Conservation (phyloP, 768 basidiomycete genomes). For the Boletus pseudo-olivaceus region DNA sequence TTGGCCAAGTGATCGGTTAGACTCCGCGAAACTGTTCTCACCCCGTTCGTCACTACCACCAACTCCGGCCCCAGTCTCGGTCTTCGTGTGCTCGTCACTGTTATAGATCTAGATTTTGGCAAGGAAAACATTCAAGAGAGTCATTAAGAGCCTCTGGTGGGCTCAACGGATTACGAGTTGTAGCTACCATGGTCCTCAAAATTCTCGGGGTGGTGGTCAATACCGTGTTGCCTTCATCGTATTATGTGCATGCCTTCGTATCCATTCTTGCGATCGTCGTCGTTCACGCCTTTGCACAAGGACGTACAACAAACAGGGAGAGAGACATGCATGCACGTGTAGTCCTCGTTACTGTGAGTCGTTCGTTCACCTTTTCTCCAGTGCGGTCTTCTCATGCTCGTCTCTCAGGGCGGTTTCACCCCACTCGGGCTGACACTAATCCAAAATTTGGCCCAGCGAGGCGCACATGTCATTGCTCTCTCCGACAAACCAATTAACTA, state of each 20-base stretch:
- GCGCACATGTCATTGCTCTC: conserved; percentile 78
- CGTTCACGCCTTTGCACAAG: conserved; percentile 61
- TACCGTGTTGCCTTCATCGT: conserved; percentile 51
- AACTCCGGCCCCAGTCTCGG: neutral
- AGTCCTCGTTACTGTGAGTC: conserved; percentile 65
- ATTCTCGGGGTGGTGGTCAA: conserved; percentile 39
- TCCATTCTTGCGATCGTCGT: conserved; percentile 43
- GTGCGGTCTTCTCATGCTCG: neutral
- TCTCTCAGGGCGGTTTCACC: conserved; percentile 65
- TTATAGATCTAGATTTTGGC: neutral
- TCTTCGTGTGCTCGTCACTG: neutral
- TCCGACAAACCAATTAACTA: conserved; percentile 52
- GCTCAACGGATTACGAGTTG: neutral
- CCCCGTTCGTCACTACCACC: neutral
- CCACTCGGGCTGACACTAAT: conserved; percentile 67
- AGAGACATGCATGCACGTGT: conserved; percentile 71
- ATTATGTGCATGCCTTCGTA: conserved; percentile 52
- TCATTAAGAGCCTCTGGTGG: neutral
- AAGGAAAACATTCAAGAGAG: neutral
- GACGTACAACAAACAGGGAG: conserved; percentile 66
- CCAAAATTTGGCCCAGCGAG: conserved; percentile 63
- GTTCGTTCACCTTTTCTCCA: neutral
- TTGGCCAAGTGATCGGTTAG: neutral
- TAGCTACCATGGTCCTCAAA: conserved; percentile 49
- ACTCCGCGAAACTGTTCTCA: conserved; percentile 14